Evolutionary conservation across 1,284 basidiomycete species (phyloP).

Genomic region (Marasmius tenuissimus): DNA sequence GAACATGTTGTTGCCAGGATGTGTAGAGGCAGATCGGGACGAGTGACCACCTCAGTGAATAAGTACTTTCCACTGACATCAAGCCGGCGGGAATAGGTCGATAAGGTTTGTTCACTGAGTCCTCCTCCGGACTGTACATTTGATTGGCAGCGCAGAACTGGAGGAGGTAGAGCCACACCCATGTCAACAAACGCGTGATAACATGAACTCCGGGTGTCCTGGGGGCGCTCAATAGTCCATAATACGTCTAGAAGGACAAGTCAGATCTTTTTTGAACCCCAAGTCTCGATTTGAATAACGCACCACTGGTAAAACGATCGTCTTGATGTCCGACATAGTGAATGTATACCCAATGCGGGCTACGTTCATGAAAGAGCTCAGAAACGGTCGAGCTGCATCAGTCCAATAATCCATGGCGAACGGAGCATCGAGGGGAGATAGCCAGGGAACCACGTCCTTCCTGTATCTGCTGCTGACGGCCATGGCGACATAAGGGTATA

Average conservation of each 20-base stretch:
- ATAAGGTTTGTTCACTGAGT: slow-evolving; percentile 42
- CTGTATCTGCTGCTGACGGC: not conserved
- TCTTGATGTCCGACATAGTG: slow-evolving; percentile 33
- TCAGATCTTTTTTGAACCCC: slow-evolving; percentile 17
- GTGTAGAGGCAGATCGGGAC: slow-evolving; percentile 28
- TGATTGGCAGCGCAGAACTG: slow-evolving; percentile 48
- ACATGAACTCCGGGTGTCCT: slow-evolving; percentile 23
- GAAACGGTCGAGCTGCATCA: slow-evolving; percentile 12
- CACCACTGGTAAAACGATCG: slow-evolving; percentile 31
- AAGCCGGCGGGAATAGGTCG: slow-evolving; percentile 43
- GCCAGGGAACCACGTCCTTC: not conserved
- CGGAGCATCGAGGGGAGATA: not conserved
- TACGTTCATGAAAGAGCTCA: not conserved
- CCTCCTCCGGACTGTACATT: slow-evolving; percentile 36
- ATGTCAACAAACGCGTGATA: slow-evolving; percentile 21
- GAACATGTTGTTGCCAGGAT: slow-evolving; percentile 27
- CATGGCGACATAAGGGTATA: not conserved
- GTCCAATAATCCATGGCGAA: not conserved
- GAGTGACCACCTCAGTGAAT: slow-evolving; percentile 34
- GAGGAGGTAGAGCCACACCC: slow-evolving; percentile 45
- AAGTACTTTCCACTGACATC: slow-evolving; percentile 32
- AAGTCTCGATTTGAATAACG: slow-evolving; percentile 5
- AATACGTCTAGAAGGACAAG: slow-evolving; percentile 15
- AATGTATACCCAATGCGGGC: slow-evolving; percentile 16
- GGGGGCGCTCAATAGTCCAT: slow-evolving; percentile 4